Evolutionary conservation across 2,329 filamentous ascomycete species (phyloP).

Genomic region (Neurospora sp.): DNA sequence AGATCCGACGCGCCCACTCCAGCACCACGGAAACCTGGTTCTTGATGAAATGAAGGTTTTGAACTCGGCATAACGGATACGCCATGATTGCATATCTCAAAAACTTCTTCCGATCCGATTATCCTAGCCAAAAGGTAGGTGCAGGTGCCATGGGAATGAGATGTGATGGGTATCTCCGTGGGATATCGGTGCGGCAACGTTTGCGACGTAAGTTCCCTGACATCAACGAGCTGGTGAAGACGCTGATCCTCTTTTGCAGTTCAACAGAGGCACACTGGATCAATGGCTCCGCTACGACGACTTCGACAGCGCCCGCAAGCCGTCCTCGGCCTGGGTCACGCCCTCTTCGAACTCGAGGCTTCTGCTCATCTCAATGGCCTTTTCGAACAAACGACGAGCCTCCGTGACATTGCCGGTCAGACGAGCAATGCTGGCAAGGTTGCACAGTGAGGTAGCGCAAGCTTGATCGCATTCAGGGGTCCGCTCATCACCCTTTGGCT

Average conservation of each 20-base stretch:
- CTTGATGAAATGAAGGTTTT: background rate
- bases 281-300: background rate
- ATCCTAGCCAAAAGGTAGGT: background rate
- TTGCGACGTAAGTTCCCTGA: background rate
- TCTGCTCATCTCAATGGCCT: constrained; percentile 54
- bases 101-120: background rate
- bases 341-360: constrained; percentile 43
- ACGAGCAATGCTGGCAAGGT: constrained; percentile 74
- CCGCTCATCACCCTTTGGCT: constrained; percentile 54
- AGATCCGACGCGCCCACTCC: background rate
- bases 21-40: background rate
- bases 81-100: background rate
- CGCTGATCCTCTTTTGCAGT: background rate
- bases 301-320: constrained; percentile 24
- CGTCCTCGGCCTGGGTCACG: constrained; percentile 40
- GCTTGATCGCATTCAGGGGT: constrained; percentile 74
- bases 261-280: background rate
- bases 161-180: background rate
- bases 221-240: background rate
- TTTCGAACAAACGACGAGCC: constrained; percentile 57
- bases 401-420: constrained; percentile 56
- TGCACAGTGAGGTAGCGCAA: constrained; percentile 76
- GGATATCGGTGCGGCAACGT: background rate
- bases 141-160: background rate
- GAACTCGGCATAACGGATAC: background rate